Percentiles rank a stretch among this genome's conserved stretches.
These are phyloP conservation scores for Gastrolobium villosum DNA, from an alignment of 306 rosid genomes.

Conservation along the genomic window DNA sequence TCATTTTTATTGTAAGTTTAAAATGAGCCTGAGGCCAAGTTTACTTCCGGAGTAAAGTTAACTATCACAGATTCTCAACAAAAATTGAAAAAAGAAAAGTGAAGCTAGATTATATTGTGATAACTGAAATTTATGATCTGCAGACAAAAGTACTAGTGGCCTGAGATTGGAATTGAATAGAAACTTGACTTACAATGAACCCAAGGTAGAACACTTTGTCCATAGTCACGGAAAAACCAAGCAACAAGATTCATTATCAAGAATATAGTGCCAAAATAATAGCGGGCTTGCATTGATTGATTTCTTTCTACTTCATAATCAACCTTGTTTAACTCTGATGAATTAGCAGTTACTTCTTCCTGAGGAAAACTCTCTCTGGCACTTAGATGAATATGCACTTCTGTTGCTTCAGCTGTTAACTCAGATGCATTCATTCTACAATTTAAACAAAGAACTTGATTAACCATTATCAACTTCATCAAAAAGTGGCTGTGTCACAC, in stretches of 20 bases:
- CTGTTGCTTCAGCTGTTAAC: constrained; percentile 46
- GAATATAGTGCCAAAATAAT: constrained; percentile 71
- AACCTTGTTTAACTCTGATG: constrained; percentile 49
- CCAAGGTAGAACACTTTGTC: constrained; percentile 66
- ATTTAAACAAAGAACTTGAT: constrained; percentile 29
- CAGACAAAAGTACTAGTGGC: not conserved
- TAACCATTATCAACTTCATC: not conserved
- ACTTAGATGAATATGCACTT: constrained; percentile 26
- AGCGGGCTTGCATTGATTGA: constrained; percentile 70
- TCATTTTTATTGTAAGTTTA: not conserved
- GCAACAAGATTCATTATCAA: constrained; percentile 74
- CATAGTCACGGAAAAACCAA: constrained; percentile 94
- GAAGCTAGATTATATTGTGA: constrained; percentile 16
- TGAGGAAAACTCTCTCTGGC: constrained; percentile 44
- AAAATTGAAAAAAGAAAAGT: not conserved
- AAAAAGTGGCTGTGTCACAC: not conserved
- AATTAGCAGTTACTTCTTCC: constrained; percentile 46
- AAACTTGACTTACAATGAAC: constrained; percentile 62
- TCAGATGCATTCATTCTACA: constrained; percentile 66
- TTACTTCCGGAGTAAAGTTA: not conserved
- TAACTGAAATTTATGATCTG: not conserved
- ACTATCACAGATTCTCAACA: not conserved
- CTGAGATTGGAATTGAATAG: constrained; percentile 14
- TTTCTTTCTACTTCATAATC: constrained; percentile 60
- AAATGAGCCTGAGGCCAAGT: not conserved